Conservation (phyloP, 331 rosid species). For the Rosa hybrid region DNA sequence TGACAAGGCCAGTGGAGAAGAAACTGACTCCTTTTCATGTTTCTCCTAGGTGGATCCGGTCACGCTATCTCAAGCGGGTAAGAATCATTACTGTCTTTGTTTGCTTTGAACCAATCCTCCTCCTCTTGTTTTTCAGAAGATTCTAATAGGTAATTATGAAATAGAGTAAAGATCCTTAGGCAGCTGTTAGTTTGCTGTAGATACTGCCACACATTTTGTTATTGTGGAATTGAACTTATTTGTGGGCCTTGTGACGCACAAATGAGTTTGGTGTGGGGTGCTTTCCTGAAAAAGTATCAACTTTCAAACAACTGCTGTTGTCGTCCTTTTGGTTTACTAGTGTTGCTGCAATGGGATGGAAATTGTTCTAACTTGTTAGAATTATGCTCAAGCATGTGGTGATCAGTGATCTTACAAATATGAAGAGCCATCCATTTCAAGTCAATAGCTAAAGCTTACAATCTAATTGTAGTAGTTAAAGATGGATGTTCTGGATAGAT, state of each 20-base stretch:
- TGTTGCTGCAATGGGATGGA: neutral
- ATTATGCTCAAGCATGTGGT: neutral
- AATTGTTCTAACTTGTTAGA: neutral
- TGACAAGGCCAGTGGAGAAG: conserved; percentile 83
- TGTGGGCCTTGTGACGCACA: conserved; percentile 22
- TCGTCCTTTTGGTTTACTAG: neutral
- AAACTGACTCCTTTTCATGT: conserved; percentile 72
- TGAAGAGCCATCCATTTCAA: conserved; percentile 3
- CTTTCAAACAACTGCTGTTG: neutral
- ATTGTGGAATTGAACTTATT: conserved; percentile 11
- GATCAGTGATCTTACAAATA: neutral
- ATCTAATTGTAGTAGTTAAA: neutral
- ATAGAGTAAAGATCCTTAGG: conserved; percentile 3
- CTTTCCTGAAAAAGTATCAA: neutral
- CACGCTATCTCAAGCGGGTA: conserved; percentile 76
- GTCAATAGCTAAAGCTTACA: neutral
- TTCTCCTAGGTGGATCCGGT: conserved; percentile 79
- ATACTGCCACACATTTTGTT: conserved; percentile 11
- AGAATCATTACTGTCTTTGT: conserved; percentile 23
- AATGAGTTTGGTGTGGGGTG: conserved; percentile 8
- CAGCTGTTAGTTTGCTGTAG: conserved; percentile 4
- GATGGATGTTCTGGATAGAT: neutral
- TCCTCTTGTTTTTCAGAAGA: neutral
- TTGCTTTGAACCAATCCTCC: neutral
- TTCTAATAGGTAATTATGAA: neutral